Conservation (phyloP, 257 asterid species). For the Leptodermis oblonga region DNA sequence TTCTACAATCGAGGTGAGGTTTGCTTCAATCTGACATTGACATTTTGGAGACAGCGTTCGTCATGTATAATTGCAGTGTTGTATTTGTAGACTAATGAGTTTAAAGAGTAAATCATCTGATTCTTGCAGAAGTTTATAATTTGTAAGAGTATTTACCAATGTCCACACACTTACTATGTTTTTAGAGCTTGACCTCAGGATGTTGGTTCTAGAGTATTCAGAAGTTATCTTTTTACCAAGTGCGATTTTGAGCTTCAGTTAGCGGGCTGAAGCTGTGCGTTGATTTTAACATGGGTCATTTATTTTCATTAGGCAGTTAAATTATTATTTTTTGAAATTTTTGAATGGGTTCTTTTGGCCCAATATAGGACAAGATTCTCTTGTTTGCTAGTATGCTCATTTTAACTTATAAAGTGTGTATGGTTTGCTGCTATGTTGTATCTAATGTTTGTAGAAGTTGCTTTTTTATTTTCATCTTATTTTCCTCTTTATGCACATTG, state of each 20-base stretch:
- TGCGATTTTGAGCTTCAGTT: not conserved
- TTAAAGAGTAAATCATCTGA: not conserved
- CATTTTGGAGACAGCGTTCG: not conserved
- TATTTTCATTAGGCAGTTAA: not conserved
- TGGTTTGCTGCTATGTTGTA: not conserved
- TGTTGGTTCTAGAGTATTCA: not conserved
- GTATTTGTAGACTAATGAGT: not conserved
- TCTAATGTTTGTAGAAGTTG: not conserved
- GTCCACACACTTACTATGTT: not conserved
- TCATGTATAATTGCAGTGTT: not conserved
- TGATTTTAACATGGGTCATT: not conserved
- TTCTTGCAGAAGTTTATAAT: not conserved
- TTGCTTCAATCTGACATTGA: conserved; percentile 21
- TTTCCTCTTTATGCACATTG: not conserved
- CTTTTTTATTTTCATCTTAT: not conserved
- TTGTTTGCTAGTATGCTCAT: too few relatives aligned
- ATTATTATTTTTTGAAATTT: not conserved
- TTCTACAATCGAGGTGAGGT: conserved; percentile 81
- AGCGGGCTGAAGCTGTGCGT: not conserved
- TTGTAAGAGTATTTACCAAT: not conserved
- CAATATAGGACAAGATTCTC: not conserved
- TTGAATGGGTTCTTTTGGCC: not conserved
- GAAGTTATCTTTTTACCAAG: not conserved
- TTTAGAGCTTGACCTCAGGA: not conserved
- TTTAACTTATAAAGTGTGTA: not conserved